A percentile compares a stretch with the other conserved stretches of the same genome.
Conservation (phyloP, 768 basidiomycete species). For the Podaxis pistillaris region DNA sequence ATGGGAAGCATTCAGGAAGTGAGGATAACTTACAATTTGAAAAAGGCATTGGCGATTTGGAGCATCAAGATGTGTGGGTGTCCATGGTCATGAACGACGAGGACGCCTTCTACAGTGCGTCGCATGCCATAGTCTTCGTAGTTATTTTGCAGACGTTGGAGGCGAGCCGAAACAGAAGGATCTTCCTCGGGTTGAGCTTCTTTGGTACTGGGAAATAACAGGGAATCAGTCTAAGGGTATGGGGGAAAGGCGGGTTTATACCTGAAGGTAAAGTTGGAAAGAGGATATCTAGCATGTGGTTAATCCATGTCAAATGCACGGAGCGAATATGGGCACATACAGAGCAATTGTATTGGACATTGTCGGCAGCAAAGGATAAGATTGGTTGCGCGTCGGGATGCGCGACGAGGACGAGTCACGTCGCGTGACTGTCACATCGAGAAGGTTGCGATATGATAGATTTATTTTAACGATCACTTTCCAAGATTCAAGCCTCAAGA, state of each 20-base stretch:
- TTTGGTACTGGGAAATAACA: constrained; percentile 64
- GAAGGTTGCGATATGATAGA: not conserved
- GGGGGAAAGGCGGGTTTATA: constrained; percentile 22
- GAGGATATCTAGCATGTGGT: constrained; percentile 57
- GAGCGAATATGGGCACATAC: constrained; percentile 26
- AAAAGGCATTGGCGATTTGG: constrained; percentile 98
- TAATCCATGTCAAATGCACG: not conserved
- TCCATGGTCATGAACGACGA: constrained; percentile 94
- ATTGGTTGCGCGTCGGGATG: constrained; percentile 40
- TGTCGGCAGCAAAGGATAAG: constrained; percentile 18
- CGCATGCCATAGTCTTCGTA: constrained; percentile 98
- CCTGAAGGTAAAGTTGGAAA: constrained; percentile 94
- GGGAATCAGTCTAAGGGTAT: not conserved
- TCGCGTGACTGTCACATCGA: not conserved
- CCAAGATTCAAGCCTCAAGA: not conserved
- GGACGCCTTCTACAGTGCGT: constrained; percentile 86
- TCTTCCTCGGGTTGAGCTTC: constrained; percentile 98
- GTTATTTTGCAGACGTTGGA: constrained; percentile 93
- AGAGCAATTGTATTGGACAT: constrained; percentile 57
- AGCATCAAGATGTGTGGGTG: constrained; percentile 98
- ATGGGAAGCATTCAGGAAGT: not conserved
- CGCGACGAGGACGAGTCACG: constrained; percentile 10
- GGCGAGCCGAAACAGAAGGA: constrained; percentile 89
- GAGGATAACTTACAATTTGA: constrained; percentile 77
- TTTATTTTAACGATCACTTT: constrained; percentile 7